Evolutionary conservation across 2,329 filamentous ascomycete species (phyloP).

Genomic region (Penicillium freii): DNA sequence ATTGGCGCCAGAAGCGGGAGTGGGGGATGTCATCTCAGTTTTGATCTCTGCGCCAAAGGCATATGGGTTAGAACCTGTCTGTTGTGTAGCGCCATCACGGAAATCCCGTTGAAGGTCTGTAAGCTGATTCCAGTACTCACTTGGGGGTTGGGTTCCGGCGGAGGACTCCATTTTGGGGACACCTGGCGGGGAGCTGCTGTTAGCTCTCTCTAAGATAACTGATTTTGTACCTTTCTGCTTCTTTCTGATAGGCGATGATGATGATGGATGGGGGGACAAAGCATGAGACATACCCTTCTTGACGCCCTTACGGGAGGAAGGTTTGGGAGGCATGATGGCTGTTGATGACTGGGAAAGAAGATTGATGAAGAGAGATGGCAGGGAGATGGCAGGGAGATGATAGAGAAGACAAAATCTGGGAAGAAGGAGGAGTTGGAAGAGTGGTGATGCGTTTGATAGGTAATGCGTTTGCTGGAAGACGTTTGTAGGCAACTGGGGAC

Average conservation of each 20-base stretch:
- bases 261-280: neutral
- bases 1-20: neutral
- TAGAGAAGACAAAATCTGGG: neutral
- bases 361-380: neutral
- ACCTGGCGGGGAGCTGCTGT: neutral
- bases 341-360: neutral
- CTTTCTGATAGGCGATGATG: neutral
- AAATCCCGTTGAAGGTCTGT: neutral
- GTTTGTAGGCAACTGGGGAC: neutral
- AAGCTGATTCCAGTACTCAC: neutral
- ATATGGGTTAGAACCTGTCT: neutral
- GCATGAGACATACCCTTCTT: neutral
- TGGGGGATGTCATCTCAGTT: neutral
- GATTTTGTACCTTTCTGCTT: neutral
- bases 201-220: neutral
- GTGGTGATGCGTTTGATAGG: neutral
- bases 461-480: neutral
- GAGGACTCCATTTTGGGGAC: neutral
- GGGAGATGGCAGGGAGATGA: neutral
- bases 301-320: neutral
- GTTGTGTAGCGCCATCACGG: neutral
- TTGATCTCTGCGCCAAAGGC: neutral
- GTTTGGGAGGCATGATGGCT: neutral
- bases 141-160: neutral
- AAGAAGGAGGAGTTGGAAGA: neutral